These are phyloP conservation scores for Pseudisothecium myosuroides DNA, from an alignment of 225 moss, liverwort and hornwort genomes.

Conservation along the genomic window DNA sequence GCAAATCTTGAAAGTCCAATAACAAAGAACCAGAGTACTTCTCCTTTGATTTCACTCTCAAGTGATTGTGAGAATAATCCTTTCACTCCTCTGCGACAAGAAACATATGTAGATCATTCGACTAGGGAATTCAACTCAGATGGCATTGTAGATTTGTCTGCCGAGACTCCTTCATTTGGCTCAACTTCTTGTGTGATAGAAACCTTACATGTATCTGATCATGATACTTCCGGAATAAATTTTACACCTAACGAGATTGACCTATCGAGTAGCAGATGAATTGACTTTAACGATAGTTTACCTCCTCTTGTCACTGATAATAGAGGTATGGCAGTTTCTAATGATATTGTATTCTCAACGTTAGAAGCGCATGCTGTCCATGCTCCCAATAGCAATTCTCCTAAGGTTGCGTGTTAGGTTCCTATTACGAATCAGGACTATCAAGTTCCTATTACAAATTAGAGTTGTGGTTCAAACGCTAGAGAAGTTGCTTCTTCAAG, in stretches of 20 bases:
- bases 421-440: background rate
- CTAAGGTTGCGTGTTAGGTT: too few species aligned
- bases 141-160: background rate
- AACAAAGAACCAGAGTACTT: too few species aligned
- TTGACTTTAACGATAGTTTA: background rate
- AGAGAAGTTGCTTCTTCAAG: background rate
- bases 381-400: too few species aligned
- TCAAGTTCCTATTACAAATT: too few species aligned
- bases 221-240: background rate
- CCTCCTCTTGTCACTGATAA: background rate
- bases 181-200: background rate
- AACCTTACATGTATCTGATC: rapidly evolving
- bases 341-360: too few species aligned
- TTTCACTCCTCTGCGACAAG: background rate
- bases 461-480: background rate
- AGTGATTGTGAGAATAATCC: background rate
- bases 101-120: rapidly evolving
- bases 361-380: too few species aligned
- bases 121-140: rapidly evolving
- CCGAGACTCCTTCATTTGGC: background rate
- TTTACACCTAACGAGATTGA: background rate
- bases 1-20: background rate
- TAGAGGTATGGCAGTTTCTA: too few species aligned
- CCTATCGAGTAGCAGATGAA: background rate
- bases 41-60: background rate